Percentiles rank a stretch among this genome's conserved stretches.
Evolutionary conservation across 352 stramenopile species (phyloP).

Genomic region (Pythium phragmitis): DNA sequence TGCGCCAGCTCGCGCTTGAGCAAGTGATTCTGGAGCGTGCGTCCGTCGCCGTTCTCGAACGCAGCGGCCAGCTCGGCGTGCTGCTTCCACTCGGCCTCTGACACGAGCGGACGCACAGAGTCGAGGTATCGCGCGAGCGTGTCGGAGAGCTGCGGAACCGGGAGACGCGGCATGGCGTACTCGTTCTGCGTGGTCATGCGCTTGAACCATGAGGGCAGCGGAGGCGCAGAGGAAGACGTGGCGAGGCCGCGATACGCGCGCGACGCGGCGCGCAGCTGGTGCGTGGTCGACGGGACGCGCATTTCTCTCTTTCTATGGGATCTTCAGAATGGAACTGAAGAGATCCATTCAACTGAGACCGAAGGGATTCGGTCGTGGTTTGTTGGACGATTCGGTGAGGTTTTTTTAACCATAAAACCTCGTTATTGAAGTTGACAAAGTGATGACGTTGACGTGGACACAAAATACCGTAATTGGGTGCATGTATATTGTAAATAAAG

Average conservation of each 20-base stretch:
- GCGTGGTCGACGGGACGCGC: slow-evolving; percentile 19
- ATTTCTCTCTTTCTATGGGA: not conserved
- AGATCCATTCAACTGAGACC: slow-evolving; percentile 1
- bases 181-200: slow-evolving; percentile 40
- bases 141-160: slow-evolving; percentile 74
- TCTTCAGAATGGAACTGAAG: slow-evolving; percentile 7
- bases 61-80: slow-evolving; percentile 49
- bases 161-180: slow-evolving; percentile 47
- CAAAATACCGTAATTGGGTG: not conserved
- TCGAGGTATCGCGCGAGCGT: slow-evolving; percentile 71
- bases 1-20: slow-evolving; percentile 64
- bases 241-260: slow-evolving; percentile 15
- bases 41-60: slow-evolving; percentile 39
- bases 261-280: slow-evolving; percentile 21
- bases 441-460: slow-evolving; percentile 26
- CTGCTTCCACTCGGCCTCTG: slow-evolving; percentile 40
- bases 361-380: not conserved
- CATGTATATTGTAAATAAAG: not conserved
- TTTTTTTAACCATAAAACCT: slow-evolving; percentile 30
- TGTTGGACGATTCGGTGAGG: slow-evolving; percentile 22
- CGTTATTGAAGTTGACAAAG: slow-evolving; percentile 28
- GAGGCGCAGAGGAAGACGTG: slow-evolving; percentile 5
- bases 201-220: slow-evolving; percentile 38
- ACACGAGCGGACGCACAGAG: slow-evolving; percentile 57
- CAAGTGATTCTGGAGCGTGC: slow-evolving; percentile 35